A percentile compares a stretch with the other conserved stretches of the same genome.
phyloP scores from a whole-genome alignment of 176 grass and related monocot species.

The Zea luxurians region DNA sequence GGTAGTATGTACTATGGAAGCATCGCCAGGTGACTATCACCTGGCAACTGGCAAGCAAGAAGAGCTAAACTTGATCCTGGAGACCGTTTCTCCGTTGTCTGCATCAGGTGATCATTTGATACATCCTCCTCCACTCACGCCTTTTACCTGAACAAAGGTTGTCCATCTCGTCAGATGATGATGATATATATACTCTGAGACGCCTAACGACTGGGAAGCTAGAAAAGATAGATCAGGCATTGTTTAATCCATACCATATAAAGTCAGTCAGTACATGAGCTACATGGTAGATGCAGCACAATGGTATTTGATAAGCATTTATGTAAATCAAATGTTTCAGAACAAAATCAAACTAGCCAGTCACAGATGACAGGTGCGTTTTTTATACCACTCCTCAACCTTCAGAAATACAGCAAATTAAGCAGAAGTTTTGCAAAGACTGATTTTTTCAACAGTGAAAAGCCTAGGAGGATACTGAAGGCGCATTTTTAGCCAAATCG shows the following conservation, averaged over 20 bases:
- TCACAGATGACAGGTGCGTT: not conserved
- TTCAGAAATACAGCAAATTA: not conserved
- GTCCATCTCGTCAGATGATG: slow-evolving; percentile 33
- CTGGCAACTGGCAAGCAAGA: not conserved
- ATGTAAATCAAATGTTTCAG: not conserved
- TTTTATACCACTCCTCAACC: not conserved
- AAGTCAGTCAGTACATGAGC: slow-evolving; percentile 2
- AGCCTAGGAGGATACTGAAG: not conserved
- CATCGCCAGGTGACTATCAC: not conserved
- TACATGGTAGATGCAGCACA: not conserved
- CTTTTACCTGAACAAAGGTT: slow-evolving; percentile 19
- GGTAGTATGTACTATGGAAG: not conserved
- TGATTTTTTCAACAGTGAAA: not conserved
- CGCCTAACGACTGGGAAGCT: slow-evolving; percentile 9
- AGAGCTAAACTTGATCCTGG: not conserved
- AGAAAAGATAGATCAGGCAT: not conserved
- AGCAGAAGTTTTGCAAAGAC: not conserved
- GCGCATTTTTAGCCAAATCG: not conserved
- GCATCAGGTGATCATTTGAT: slow-evolving; percentile 9
- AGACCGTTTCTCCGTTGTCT: not conserved
- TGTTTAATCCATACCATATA: not conserved
- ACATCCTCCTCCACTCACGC: not conserved
- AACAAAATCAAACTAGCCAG: not conserved
- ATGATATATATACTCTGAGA: not conserved
- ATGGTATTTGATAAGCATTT: not conserved